Base-by-base conservation (phyloP, 805 yeast species). In the Maudiozyma turicensis region DNA sequence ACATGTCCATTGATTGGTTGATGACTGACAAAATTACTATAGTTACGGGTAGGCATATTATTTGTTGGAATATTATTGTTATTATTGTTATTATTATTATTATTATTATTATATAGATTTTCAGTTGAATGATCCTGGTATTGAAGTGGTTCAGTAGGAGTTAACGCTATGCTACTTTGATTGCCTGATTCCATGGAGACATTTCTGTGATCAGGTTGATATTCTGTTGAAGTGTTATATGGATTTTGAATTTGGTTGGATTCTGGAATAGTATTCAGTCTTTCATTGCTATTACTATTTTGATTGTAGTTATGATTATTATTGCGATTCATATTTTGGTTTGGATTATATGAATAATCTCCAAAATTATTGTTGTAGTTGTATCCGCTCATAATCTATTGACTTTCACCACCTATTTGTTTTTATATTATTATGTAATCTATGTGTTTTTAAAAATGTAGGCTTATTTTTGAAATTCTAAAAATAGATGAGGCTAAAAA, bases 21-120 rank as follows among this genome's bases (percentile, higher is more conserved):
- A 14, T 47, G 53, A 38, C 54, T 53, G 6, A 58, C 57, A 48
- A 59, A 59, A 40, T 52, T 52, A 29, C 45, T 52, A 44, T 61
- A 59, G 7, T 35, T 41, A 40, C 31, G 47, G 10, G 43, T 9
- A 20, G 43, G 43, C 14, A 38, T 7, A 38, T 20, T 38, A 13
- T 32, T 11, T 13, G 33, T 8, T 15, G 42, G 42, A 40, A 40
- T 40, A 29, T 29, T 40, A 40, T 13, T 26, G 6, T 40, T 28
- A 30, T 40, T 30, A 8, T 28, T 14, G 13, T 14, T 14, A 14
- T n/a, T 37, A 15, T 15, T 15, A 15, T 38, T 38, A 38, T 38
- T 9, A 15, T 43, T 32, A 33, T 32, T 34, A 20, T n/a, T 43
- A 32, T 37, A 9, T 32, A 28, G 30, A 40, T 40, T 15, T 29